phyloP scores from a whole-genome alignment of 2,329 filamentous ascomycete species.

The Diplodia sapinea region DNA sequence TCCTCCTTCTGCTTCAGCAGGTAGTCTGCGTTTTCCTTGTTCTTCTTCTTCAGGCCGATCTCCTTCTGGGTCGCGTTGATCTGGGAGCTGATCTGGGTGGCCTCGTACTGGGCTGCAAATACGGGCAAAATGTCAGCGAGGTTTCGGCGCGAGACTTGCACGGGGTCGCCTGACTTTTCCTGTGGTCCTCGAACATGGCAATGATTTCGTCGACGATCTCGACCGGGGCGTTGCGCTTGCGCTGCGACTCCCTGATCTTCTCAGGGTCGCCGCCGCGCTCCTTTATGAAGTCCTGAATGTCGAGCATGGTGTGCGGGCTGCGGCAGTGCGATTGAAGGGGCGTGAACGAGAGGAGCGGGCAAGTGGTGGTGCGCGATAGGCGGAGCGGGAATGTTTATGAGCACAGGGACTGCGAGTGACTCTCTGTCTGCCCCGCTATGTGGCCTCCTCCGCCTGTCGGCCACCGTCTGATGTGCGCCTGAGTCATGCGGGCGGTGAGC shows the following conservation, averaged over 20 bases:
- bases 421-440: conserved; percentile 29
- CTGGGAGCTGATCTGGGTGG: conserved; percentile 78
- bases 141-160: background rate
- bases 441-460: conserved; percentile 19
- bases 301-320: conserved; percentile 43
- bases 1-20: conserved; percentile 78
- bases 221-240: conserved; percentile 77
- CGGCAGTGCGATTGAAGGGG: conserved; percentile 8
- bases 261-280: conserved; percentile 92
- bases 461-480: conserved; percentile 3
- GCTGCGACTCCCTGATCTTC: conserved; percentile 89
- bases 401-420: conserved; percentile 9
- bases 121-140: background rate
- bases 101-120: conserved; percentile 70
- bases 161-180: conserved; percentile 63
- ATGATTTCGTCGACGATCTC: conserved; percentile 92
- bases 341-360: background rate
- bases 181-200: conserved; percentile 81
- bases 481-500: conserved; percentile 32
- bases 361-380: conserved; percentile 9
- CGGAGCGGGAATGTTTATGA: conserved; percentile 24
- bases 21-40: conserved; percentile 85
- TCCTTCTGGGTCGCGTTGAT: conserved; percentile 91
- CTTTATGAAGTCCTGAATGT: conserved; percentile 61
- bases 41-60: conserved; percentile 91